Evolutionary conservation across 2,329 filamentous ascomycete genomes (phyloP).

Genomic region (Metarhizium humberi): DNA sequence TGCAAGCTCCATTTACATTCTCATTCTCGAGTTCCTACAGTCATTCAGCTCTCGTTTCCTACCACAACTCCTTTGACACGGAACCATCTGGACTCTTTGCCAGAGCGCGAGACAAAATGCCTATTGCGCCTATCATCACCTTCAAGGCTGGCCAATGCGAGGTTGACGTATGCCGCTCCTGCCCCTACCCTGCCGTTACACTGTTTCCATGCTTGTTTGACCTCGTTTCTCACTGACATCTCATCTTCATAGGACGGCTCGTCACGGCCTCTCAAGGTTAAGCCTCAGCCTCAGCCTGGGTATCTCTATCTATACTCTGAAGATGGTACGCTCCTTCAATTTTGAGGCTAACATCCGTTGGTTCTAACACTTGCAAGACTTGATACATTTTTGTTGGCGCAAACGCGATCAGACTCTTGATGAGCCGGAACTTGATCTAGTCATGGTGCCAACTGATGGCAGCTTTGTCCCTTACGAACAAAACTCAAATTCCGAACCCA

Average conservation of each 20-base stretch:
- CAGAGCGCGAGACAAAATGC: constrained; percentile 46
- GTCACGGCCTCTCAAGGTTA: constrained; percentile 54
- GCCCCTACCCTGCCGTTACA: not conserved
- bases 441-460: constrained; percentile 88
- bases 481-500: constrained; percentile 43
- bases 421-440: constrained; percentile 73
- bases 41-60: not conserved
- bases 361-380: constrained; percentile 42
- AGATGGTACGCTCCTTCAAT: constrained; percentile 55
- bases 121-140: constrained; percentile 76
- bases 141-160: constrained; percentile 95
- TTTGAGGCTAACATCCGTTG: not conserved
- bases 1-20: not conserved
- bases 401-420: constrained; percentile 62
- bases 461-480: constrained; percentile 75
- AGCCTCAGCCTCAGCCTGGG: constrained; percentile 62
- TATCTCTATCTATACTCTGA: constrained; percentile 90
- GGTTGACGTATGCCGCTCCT: constrained; percentile 53
- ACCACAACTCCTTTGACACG: constrained; percentile 2
- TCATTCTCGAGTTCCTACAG: not conserved
- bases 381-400: constrained; percentile 97
- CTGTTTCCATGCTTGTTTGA: not conserved
- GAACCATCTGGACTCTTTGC: not conserved
- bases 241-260: constrained; percentile 1
- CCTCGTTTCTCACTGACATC: constrained; percentile 11